Evolutionary conservation across 768 basidiomycete genomes (phyloP).

Genomic region (Wakefieldia striispora): DNA sequence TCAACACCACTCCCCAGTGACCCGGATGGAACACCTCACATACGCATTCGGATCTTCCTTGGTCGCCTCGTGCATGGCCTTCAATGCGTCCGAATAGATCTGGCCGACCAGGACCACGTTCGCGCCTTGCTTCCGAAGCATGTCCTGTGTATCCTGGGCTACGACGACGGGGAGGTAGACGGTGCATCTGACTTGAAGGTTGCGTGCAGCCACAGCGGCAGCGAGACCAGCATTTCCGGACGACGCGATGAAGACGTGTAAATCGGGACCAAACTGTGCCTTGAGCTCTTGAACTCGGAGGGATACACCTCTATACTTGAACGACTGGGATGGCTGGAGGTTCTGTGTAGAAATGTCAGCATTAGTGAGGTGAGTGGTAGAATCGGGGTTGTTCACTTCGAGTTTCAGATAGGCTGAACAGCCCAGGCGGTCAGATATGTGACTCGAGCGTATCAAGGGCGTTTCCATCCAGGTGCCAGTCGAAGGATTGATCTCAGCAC

Average conservation of each 20-base stretch:
- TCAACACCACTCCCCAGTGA: background rate
- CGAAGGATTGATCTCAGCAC: background rate
- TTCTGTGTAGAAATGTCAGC: slow-evolving; percentile 42
- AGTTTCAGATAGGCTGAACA: slow-evolving; percentile 67
- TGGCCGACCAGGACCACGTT: slow-evolving; percentile 56
- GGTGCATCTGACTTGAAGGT: slow-evolving; percentile 56
- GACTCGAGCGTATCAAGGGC: slow-evolving; percentile 59
- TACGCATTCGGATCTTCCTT: slow-evolving; percentile 50
- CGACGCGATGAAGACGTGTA: slow-evolving; percentile 70
- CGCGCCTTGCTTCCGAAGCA: slow-evolving; percentile 54
- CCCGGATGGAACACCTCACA: slow-evolving; percentile 24
- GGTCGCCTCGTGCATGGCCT: slow-evolving; percentile 47
- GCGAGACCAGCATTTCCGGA: slow-evolving; percentile 83
- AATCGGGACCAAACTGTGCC: slow-evolving; percentile 46
- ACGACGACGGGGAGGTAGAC: slow-evolving; percentile 64
- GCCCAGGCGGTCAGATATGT: slow-evolving; percentile 52
- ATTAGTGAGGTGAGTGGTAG: background rate
- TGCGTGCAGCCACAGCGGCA: slow-evolving; percentile 58
- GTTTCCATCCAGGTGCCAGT: slow-evolving; percentile 55
- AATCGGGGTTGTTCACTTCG: slow-evolving; percentile 45
- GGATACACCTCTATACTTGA: slow-evolving; percentile 75
- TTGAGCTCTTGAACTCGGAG: slow-evolving; percentile 54
- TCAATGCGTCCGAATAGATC: slow-evolving; percentile 56
- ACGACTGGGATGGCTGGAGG: slow-evolving; percentile 70
- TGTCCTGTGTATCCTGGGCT: slow-evolving; percentile 44